Conservation (phyloP, 2,329 filamentous ascomycete genomes). For the Cadophora gregata region DNA sequence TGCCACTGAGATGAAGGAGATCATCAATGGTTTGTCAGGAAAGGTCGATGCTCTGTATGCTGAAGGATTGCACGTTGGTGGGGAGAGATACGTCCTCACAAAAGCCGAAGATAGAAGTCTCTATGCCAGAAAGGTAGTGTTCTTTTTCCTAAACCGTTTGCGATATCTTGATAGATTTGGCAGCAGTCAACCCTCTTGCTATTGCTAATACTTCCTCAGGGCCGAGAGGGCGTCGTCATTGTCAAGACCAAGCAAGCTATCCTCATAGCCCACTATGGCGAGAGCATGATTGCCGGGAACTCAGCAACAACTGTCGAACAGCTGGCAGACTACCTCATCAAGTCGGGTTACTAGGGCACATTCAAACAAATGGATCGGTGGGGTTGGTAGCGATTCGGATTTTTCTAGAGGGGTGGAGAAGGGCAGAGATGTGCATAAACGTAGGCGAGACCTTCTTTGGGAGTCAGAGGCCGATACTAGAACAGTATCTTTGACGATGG, state of each 20-base stretch:
- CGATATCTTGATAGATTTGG: no score
- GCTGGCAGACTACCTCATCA: slow-evolving; percentile 86
- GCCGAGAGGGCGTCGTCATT: slow-evolving; percentile 80
- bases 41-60: slow-evolving; percentile 66
- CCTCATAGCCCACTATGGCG: slow-evolving; percentile 85
- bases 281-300: slow-evolving; percentile 74
- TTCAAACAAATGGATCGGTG: neutral
- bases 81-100: slow-evolving; percentile 79
- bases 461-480: slow-evolving; percentile 40
- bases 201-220: slow-evolving; percentile 52
- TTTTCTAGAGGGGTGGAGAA: slow-evolving; percentile 17
- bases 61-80: slow-evolving; percentile 77
- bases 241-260: slow-evolving; percentile 90
- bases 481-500: slow-evolving; percentile 36
- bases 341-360: slow-evolving; percentile 65
- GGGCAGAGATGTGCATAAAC: slow-evolving; percentile 32
- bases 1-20: slow-evolving; percentile 63
- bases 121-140: slow-evolving; percentile 84
- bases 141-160: neutral
- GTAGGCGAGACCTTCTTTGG: slow-evolving; percentile 29
- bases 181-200: slow-evolving; percentile 9
- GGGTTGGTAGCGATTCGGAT: slow-evolving; percentile 16
- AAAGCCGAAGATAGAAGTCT: slow-evolving; percentile 78
- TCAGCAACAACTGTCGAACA: slow-evolving; percentile 80
- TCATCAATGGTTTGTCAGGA: slow-evolving; percentile 58